phyloP scores from a whole-genome alignment of 345 rosid genomes.

The Lumnitzera racemosa region DNA sequence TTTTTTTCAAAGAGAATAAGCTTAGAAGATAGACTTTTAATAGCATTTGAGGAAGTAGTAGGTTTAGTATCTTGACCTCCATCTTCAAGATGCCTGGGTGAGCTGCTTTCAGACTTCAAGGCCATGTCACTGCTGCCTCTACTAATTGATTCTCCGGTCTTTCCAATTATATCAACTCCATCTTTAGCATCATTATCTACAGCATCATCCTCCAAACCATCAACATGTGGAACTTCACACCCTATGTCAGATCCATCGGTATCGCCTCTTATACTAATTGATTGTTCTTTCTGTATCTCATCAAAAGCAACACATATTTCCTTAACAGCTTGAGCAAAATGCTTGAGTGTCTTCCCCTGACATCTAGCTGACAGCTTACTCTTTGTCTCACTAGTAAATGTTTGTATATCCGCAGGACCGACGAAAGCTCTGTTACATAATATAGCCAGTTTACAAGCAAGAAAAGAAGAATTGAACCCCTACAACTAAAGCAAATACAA shows the following conservation, averaged over 20 bases:
- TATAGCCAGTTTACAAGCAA: neutral
- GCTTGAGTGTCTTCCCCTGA: slow-evolving; percentile 62
- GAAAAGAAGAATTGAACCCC: slow-evolving; percentile 6
- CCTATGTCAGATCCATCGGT: slow-evolving; percentile 25
- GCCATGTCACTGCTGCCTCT: slow-evolving; percentile 27
- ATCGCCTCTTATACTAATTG: slow-evolving; percentile 34
- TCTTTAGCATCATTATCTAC: slow-evolving; percentile 31
- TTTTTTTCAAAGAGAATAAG: slow-evolving; percentile 31
- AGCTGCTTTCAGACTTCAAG: slow-evolving; percentile 31
- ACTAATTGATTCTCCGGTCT: slow-evolving; percentile 23
- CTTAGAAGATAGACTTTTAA: slow-evolving; percentile 24
- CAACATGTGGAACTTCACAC: slow-evolving; percentile 31
- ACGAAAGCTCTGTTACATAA: slow-evolving; percentile 71
- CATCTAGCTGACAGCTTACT: slow-evolving; percentile 49
- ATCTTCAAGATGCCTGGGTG: slow-evolving; percentile 24
- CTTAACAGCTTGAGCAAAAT: slow-evolving; percentile 74
- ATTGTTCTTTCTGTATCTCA: slow-evolving; percentile 44
- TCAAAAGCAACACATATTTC: slow-evolving; percentile 81
- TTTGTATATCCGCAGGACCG: slow-evolving; percentile 71
- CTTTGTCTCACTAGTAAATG: slow-evolving; percentile 73
- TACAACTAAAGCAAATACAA: too few species aligned
- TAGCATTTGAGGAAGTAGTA: slow-evolving; percentile 25
- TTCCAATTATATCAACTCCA: slow-evolving; percentile 15
- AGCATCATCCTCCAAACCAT: slow-evolving; percentile 38
- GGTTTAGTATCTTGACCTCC: slow-evolving; percentile 44